A percentile compares a stretch with the other conserved stretches of the same genome.
Conservation (phyloP, 208 protist genomes). For the Naegleria lovaniensis region DNA sequence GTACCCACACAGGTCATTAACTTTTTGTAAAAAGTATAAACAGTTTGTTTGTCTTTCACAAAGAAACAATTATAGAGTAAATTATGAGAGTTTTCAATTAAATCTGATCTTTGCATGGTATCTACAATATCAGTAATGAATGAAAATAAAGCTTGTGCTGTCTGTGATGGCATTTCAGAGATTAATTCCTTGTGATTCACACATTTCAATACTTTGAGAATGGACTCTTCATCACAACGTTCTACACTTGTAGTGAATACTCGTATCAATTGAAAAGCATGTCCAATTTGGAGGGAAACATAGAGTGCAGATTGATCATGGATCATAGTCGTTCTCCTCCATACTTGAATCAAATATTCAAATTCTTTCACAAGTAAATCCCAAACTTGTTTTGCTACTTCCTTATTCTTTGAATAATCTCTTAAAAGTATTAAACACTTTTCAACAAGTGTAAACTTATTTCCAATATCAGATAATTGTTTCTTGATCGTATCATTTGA, state of each 20-base stretch:
- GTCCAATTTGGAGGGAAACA: neutral
- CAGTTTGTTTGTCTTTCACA: neutral
- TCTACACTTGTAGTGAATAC: neutral
- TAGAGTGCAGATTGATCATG: too few species aligned
- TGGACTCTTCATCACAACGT: neutral
- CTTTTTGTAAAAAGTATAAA: constrained; percentile 10
- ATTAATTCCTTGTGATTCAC: neutral
- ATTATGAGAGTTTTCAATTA: neutral
- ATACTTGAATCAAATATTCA: neutral
- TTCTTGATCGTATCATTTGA: neutral
- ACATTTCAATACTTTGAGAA: neutral
- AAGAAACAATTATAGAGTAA: neutral
- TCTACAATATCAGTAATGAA: neutral
- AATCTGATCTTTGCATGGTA: neutral
- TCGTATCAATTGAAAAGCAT: neutral
- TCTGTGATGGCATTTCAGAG: neutral
- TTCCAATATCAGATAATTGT: neutral
- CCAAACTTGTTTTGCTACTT: neutral
- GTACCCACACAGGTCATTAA: neutral
- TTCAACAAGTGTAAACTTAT: neutral
- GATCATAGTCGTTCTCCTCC: too few species aligned
- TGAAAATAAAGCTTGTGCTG: neutral
- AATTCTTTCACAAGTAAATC: neutral
- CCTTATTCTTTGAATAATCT: neutral
- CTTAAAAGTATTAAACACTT: neutral